Conservation (phyloP, 2,329 filamentous ascomycete species). For the Fusarium piperis region DNA sequence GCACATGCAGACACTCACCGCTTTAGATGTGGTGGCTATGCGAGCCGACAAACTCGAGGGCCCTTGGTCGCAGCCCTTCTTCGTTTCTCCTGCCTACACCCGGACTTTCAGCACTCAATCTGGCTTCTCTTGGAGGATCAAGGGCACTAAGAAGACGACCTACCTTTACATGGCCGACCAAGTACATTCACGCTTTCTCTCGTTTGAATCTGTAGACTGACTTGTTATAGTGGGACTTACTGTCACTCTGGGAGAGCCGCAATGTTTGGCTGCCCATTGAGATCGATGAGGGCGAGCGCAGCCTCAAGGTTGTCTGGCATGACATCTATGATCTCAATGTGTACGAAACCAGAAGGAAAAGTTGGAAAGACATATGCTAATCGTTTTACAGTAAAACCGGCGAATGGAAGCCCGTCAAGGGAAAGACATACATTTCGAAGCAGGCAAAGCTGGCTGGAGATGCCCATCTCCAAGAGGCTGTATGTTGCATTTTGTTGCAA, state of each 20-base stretch:
- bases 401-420: conserved; percentile 56
- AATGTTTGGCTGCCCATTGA: conserved; percentile 65
- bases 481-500: neutral
- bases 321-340: conserved; percentile 64
- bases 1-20: accelerated
- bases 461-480: conserved; percentile 62
- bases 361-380: neutral
- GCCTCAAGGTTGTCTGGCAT: conserved; percentile 59
- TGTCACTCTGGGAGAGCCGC: conserved; percentile 63
- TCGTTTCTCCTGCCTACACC: conserved; percentile 59
- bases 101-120: conserved; percentile 63
- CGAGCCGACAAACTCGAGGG: conserved; percentile 59
- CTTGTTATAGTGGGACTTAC: conserved; percentile 54
- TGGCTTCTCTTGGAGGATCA: conserved; percentile 58
- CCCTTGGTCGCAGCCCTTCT: conserved; percentile 63
- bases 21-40: conserved; percentile 61
- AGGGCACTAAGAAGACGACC: conserved; percentile 56
- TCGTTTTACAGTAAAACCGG: conserved; percentile 51
- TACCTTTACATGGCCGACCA: conserved; percentile 61
- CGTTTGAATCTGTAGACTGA: neutral
- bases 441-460: conserved; percentile 55
- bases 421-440: conserved; percentile 57
- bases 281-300: conserved; percentile 61
- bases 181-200: conserved; percentile 12
- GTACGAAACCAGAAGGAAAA: conserved; percentile 40